Evolutionary conservation across 2,329 filamentous ascomycete genomes (phyloP).

Genomic region (Monilinia laxa): DNA sequence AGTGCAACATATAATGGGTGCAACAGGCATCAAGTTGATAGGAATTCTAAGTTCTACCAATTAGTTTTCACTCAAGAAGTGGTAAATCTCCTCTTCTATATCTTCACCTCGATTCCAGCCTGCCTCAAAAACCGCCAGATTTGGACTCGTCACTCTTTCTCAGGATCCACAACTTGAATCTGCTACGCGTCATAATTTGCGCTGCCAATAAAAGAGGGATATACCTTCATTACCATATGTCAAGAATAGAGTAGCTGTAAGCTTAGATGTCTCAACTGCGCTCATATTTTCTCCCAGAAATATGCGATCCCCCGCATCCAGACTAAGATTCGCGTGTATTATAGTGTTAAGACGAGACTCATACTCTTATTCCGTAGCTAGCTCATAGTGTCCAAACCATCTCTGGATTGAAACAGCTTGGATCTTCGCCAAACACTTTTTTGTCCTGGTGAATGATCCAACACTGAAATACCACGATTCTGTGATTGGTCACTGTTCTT

Average conservation of each 20-base stretch:
- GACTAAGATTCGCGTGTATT: slow-evolving; percentile 44
- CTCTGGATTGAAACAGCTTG: slow-evolving; percentile 44
- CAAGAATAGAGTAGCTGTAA: slow-evolving; percentile 48
- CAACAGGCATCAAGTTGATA: too few relatives aligned
- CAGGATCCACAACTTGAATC: slow-evolving; percentile 42
- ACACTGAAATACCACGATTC: too few relatives aligned
- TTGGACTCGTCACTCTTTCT: slow-evolving; percentile 43
- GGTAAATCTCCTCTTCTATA: not conserved
- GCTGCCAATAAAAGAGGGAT: not conserved
- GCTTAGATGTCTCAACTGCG: slow-evolving; percentile 47
- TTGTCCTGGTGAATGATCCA: slow-evolving; percentile 40
- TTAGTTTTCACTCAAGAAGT: too few relatives aligned
- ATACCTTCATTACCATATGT: slow-evolving; percentile 46
- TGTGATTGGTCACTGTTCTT: too few relatives aligned
- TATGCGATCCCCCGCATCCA: slow-evolving; percentile 46
- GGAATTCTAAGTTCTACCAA: too few relatives aligned
- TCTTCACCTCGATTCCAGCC: slow-evolving; percentile 30
- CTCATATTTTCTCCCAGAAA: slow-evolving; percentile 47
- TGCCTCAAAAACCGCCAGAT: slow-evolving; percentile 46
- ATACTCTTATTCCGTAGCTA: slow-evolving; percentile 42
- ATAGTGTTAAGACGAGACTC: slow-evolving; percentile 42
- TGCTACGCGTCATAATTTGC: slow-evolving; percentile 21
- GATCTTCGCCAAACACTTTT: slow-evolving; percentile 42
- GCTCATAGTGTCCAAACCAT: slow-evolving; percentile 47
- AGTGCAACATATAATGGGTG: too few relatives aligned